Conservation (phyloP, 2,329 filamentous ascomycete genomes). For the Fusarium sp. region DNA sequence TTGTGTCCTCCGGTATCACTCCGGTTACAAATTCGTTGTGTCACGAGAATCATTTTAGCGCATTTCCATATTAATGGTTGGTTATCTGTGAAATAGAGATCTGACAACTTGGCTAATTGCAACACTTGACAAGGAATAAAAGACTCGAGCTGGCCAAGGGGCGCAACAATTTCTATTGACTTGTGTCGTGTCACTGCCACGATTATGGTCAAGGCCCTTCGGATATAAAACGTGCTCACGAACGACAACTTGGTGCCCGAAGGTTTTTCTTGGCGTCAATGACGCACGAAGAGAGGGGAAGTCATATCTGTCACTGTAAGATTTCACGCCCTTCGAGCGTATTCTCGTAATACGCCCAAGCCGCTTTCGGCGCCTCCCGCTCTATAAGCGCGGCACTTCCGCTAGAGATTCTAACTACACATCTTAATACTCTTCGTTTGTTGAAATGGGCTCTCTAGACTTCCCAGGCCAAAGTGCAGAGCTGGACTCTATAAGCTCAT, state of each 20-base stretch:
- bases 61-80: background rate
- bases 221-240: fast-evolving
- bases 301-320: background rate
- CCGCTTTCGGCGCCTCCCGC: fast-evolving
- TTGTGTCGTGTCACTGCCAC: background rate
- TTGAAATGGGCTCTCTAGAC: background rate
- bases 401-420: fast-evolving
- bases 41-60: background rate
- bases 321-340: background rate
- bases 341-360: background rate
- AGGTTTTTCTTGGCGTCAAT: background rate
- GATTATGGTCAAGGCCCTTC: fast-evolving
- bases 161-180: background rate
- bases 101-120: background rate
- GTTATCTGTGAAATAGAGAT: background rate
- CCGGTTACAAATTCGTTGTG: background rate
- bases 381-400: background rate
- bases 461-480: background rate
- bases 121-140: background rate
- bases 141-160: no score
- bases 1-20: background rate
- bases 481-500: background rate
- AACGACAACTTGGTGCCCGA: background rate
- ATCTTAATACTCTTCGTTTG: fast-evolving
- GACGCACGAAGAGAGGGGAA: slow-evolving; percentile 10